Base-by-base conservation (phyloP, 345 rosid genomes). In the Acer campestre region DNA sequence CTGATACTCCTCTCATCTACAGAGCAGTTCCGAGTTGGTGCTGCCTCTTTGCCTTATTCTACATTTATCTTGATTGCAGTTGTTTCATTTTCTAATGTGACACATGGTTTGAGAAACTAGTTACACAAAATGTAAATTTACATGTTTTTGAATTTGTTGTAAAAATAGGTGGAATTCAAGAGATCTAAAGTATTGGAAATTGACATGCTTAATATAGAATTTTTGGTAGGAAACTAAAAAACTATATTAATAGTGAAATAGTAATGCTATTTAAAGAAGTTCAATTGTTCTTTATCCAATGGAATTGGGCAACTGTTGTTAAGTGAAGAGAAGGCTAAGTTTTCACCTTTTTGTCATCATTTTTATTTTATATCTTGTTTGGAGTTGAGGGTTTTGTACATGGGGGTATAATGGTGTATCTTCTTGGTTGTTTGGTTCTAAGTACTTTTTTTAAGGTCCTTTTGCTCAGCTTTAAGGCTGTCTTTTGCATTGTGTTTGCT, bases 1-100 rank as follows among this genome's bases (percentile, higher is more conserved):
- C 99, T 80, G 95, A 92, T 59, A 91, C 97, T 14, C 99, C 99
- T 79, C 98, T 96, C 73, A 91, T 96, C 35, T 94, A 94, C 76
- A 86, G 97, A 88, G 99, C 98, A 76, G 97, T 96, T 80, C 97
- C 98, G 8, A 96, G 97, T 81, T 96, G 99, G 99, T 96, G 83
- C 78, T 44, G 78, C 75, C 66, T 61, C 48, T 77, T 79, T 53
- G 25, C 74, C n/a, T 7, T 27, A 16, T 23, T 73, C 56, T 65
- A 12, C 1, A 61, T 20, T 42, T 18, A 17, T 11, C 6, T 20
- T 25, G 25, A 17, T 2, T 64, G 20, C 61, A 12, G 17, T 48
- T 40, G 0, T 70, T 51, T 51, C 55, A 51, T 51, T 51, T 51
- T 51, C 55, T 51, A 51, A 51, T 16, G 16, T 0, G 18, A 51